Conservation (phyloP, 2,329 filamentous ascomycete genomes). For the Aureobasidium leucospermi region DNA sequence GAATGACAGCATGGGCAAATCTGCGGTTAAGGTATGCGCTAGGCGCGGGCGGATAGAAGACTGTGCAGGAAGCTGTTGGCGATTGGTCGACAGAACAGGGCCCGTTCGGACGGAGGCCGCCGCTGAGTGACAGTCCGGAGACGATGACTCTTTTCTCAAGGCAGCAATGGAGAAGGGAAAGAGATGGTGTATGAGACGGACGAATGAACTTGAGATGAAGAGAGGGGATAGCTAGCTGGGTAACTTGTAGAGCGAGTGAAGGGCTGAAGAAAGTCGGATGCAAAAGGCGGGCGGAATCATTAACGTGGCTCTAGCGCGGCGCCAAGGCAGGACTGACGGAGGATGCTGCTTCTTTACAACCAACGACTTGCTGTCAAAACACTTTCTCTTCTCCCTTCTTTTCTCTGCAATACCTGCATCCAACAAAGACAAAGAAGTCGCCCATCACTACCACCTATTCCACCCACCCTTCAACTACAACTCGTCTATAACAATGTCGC, state of each 20-base stretch:
- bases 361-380: neutral
- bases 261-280: neutral
- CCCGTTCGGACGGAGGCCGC: constrained; percentile 2
- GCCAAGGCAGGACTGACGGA: constrained; percentile 11
- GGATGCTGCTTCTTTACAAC: constrained; percentile 1
- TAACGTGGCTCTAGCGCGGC: neutral
- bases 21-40: constrained; percentile 10
- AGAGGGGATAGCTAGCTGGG: neutral
- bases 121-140: neutral
- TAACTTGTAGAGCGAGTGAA: neutral
- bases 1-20: constrained; percentile 11
- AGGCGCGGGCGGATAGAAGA: neutral
- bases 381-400: constrained; percentile 10
- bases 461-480: constrained; percentile 17
- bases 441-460: constrained; percentile 14
- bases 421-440: constrained; percentile 19
- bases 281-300: neutral
- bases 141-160: constrained; percentile 2
- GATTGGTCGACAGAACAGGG: constrained; percentile 5
- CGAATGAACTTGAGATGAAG: neutral
- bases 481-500: constrained; percentile 30
- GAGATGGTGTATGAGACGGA: neutral
- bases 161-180: neutral
- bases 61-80: neutral
- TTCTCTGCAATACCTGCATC: neutral